Evolutionary conservation across 2,329 filamentous ascomycete species (phyloP).

Genomic region (Lachnellula occidentalis): DNA sequence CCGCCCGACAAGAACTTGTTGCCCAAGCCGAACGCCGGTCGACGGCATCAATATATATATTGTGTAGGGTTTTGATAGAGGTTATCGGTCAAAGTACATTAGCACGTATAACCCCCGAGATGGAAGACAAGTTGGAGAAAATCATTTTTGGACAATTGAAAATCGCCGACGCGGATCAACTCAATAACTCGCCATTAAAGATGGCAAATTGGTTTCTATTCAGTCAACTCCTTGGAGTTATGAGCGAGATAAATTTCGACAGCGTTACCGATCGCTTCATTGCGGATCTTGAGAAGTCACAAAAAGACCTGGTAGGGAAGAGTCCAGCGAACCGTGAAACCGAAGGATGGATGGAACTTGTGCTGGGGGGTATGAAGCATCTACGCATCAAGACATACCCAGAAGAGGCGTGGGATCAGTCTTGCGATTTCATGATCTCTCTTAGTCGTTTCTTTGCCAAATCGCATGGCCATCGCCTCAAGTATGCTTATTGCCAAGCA

Average conservation of each 20-base stretch:
- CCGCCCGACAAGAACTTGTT: constrained; percentile 61
- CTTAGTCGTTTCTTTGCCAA: constrained; percentile 77
- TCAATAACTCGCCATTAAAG: constrained; percentile 72
- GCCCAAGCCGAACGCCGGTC: constrained; percentile 81
- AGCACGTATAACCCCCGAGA: constrained; percentile 76
- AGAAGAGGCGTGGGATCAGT: constrained; percentile 72
- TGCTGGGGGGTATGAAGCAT: constrained; percentile 88
- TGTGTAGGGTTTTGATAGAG: constrained; percentile 89
- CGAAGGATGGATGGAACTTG: constrained; percentile 79
- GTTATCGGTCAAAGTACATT: constrained; percentile 88
- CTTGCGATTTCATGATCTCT: constrained; percentile 81
- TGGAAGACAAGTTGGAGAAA: constrained; percentile 88
- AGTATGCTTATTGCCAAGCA: constrained; percentile 90
- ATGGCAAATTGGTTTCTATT: constrained; percentile 96
- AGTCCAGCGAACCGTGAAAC: constrained; percentile 60
- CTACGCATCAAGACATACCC: constrained; percentile 70
- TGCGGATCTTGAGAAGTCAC: constrained; percentile 69
- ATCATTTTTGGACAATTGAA: constrained; percentile 97
- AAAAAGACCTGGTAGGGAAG: constrained; percentile 71
- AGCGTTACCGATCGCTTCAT: constrained; percentile 80
- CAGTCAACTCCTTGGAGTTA: constrained; percentile 85
- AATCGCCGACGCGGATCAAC: constrained; percentile 76
- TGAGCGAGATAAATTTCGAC: constrained; percentile 88
- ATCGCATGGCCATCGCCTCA: constrained; percentile 83
- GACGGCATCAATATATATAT: constrained; percentile 90